Percentiles rank a stretch among this genome's conserved stretches.
Evolutionary conservation across 2,329 filamentous ascomycete genomes (phyloP).

Genomic region (Leptographium radiaticola): DNA sequence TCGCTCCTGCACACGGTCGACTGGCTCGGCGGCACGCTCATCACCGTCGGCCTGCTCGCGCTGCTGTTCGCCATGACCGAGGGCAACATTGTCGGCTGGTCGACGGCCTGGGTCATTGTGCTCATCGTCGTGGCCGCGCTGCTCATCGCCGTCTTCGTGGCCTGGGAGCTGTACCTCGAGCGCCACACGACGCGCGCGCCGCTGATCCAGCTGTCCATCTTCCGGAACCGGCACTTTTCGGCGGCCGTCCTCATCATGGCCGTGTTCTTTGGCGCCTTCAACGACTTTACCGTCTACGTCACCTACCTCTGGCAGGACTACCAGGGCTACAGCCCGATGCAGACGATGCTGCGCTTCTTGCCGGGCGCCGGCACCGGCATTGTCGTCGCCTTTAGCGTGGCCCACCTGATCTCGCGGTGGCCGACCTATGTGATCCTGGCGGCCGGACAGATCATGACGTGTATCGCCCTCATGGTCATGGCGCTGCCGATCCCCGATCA

Average conservation of each 20-base stretch:
- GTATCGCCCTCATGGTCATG: constrained; percentile 39
- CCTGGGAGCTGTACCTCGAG: constrained; percentile 49
- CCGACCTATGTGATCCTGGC: constrained; percentile 43
- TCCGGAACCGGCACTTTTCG: constrained; percentile 41
- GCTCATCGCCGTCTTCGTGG: constrained; percentile 40
- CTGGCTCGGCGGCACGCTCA: constrained; percentile 50
- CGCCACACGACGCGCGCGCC: constrained; percentile 28
- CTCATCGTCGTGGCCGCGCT: constrained; percentile 44
- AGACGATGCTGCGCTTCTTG: constrained; percentile 55
- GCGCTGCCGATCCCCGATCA: constrained; percentile 40
- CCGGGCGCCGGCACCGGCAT: constrained; percentile 48
- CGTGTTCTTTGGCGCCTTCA: constrained; percentile 55
- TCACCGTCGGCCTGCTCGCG: constrained; percentile 47
- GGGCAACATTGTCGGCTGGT: constrained; percentile 57
- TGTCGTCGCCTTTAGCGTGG: constrained; percentile 39
- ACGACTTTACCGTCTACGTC: constrained; percentile 51
- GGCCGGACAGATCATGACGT: constrained; percentile 41
- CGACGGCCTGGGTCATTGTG: constrained; percentile 43
- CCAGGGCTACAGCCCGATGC: constrained; percentile 43
- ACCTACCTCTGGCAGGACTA: constrained; percentile 60
- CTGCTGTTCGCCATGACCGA: constrained; percentile 54
- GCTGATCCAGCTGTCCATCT: constrained; percentile 52
- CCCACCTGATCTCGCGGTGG: constrained; percentile 39
- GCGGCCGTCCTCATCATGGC: constrained; percentile 52
- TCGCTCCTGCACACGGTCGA: constrained; percentile 27